A percentile compares a stretch with the other conserved stretches of the same genome.
Evolutionary conservation across 805 yeast genomes (phyloP).

Genomic region (Saccharomycopsis capsularis): DNA sequence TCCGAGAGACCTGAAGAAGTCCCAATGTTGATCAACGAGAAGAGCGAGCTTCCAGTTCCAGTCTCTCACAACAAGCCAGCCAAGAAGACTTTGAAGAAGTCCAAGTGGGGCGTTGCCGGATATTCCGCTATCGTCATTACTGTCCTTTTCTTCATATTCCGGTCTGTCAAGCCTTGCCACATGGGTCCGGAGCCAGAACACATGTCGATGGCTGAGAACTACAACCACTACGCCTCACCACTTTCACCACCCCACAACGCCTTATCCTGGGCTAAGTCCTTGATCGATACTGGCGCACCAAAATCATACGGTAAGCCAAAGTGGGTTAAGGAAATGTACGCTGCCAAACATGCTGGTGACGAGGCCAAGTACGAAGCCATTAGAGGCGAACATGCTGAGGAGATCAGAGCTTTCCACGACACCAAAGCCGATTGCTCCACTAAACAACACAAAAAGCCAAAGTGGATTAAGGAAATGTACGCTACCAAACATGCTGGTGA

Average conservation of each 20-base stretch:
- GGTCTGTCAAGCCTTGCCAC: not conserved
- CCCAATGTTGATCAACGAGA: not conserved
- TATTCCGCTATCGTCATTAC: constrained; percentile 3
- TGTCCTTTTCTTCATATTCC: not conserved
- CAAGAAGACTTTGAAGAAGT: not conserved
- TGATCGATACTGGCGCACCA: not conserved
- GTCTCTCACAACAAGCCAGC: not conserved
- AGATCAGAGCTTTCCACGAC: too few relatives aligned
- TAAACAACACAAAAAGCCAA: not conserved
- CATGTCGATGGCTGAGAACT: too few relatives aligned
- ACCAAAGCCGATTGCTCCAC: too few relatives aligned
- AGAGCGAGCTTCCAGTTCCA: constrained; percentile 1
- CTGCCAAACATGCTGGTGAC: too few relatives aligned
- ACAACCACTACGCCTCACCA: not conserved
- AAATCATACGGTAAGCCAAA: not conserved
- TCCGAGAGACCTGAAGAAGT: not conserved
- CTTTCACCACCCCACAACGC: not conserved
- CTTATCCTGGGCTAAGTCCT: not conserved
- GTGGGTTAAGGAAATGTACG: not conserved
- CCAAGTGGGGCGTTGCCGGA: not conserved
- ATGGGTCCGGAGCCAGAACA: too few relatives aligned
- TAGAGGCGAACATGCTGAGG: too few relatives aligned
- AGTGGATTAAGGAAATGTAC: not conserved
- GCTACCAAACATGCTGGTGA: too few relatives aligned
- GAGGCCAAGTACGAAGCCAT: too few relatives aligned